Conservation (phyloP, 306 rosid species). For the Trifolium fragiferum region DNA sequence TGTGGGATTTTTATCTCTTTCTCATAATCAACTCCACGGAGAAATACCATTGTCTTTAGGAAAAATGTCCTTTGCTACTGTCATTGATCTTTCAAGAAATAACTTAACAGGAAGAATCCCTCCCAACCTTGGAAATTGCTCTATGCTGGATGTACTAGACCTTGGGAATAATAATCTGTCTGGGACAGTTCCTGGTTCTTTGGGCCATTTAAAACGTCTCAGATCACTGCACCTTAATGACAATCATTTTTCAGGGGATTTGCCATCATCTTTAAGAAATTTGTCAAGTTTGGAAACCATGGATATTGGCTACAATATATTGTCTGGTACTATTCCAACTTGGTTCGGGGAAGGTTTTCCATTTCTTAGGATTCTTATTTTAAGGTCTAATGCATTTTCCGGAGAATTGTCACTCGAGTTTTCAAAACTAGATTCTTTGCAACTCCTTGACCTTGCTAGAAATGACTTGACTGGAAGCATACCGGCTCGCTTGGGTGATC, state of each 20-base stretch:
- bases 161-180: not conserved
- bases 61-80: not conserved
- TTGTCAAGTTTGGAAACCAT: not conserved
- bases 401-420: not conserved
- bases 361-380: not conserved
- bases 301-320: not conserved
- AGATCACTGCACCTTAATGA: slow-evolving; percentile 2
- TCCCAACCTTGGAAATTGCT: not conserved
- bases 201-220: not conserved
- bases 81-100: not conserved
- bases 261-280: not conserved
- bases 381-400: slow-evolving; percentile 1
- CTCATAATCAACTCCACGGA: not conserved
- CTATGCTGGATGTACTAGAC: not conserved
- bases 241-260: not conserved
- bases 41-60: not conserved
- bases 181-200: not conserved
- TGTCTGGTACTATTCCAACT: not conserved
- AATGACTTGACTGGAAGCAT: not conserved
- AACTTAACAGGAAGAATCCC: not conserved
- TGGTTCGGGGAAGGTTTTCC: slow-evolving; percentile 1
- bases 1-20: not conserved
- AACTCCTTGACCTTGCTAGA: slow-evolving; percentile 7
- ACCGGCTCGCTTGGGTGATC: not conserved
- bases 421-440: not conserved